Evolutionary conservation across 2,329 filamentous ascomycete genomes (phyloP).

Genomic region (Fusarium setosum): DNA sequence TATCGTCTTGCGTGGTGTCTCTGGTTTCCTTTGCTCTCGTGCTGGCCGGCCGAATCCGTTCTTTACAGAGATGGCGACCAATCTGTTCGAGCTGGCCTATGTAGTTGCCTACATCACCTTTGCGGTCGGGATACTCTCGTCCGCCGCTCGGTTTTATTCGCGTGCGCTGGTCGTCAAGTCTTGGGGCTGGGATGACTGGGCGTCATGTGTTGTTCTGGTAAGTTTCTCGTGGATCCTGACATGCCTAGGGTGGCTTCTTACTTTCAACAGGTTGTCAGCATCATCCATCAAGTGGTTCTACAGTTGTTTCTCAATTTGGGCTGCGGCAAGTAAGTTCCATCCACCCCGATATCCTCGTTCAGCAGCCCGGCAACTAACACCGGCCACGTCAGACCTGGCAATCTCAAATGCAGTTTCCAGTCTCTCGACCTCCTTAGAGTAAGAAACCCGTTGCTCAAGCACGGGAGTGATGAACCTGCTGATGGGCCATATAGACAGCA

Average conservation of each 20-base stretch:
- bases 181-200: background rate
- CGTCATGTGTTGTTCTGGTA: background rate
- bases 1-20: too few relatives aligned
- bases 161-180: background rate
- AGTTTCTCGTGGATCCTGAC: too few relatives aligned
- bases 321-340: background rate
- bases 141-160: background rate
- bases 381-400: background rate
- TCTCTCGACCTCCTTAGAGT: background rate
- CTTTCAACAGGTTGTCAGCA: background rate
- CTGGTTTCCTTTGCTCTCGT: too few relatives aligned
- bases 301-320: constrained; percentile 1
- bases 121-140: background rate
- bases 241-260: too few relatives aligned
- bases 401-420: background rate
- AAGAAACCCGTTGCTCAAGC: background rate
- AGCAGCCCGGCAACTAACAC: background rate
- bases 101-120: background rate
- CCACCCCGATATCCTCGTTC: too few relatives aligned
- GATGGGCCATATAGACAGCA: background rate
- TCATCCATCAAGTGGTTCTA: background rate
- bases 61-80: background rate
- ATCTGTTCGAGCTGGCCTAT: background rate
- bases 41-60: too few relatives aligned
- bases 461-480: background rate